Conservation (phyloP, 768 basidiomycete genomes). For the Podaxis mareebaensis region DNA sequence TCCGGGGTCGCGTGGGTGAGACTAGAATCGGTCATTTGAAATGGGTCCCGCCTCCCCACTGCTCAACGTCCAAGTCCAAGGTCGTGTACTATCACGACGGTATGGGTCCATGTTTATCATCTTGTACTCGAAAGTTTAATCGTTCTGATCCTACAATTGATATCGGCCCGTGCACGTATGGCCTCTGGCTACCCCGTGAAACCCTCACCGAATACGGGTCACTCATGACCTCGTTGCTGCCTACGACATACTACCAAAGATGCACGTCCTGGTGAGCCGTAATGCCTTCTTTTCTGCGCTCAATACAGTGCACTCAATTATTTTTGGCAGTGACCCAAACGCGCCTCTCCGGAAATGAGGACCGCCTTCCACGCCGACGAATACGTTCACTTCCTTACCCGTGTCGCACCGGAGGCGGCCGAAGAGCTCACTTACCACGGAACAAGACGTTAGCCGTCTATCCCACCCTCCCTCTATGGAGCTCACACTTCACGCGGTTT, state of each 20-base stretch:
- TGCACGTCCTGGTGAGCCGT: conserved; percentile 81
- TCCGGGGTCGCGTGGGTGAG: not conserved
- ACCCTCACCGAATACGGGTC: conserved; percentile 92
- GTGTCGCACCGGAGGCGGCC: conserved; percentile 89
- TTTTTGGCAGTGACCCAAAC: conserved; percentile 57
- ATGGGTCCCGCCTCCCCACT: not conserved
- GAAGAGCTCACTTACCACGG: conserved; percentile 85
- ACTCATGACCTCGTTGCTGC: conserved; percentile 89
- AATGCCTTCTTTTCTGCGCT: not conserved
- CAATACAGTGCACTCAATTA: not conserved
- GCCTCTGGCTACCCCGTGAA: conserved; percentile 91
- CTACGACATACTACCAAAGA: conserved; percentile 91
- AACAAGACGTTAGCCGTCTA: conserved; percentile 65
- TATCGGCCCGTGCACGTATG: conserved; percentile 77
- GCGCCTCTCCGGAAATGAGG: conserved; percentile 76
- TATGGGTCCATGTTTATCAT: conserved; percentile 29
- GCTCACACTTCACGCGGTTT: conserved; percentile 29
- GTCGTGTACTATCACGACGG: conserved; percentile 83
- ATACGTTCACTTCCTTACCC: conserved; percentile 88
- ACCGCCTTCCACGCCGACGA: conserved; percentile 98
- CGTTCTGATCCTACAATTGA: conserved; percentile 48
- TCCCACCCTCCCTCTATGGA: not conserved
- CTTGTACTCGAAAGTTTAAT: not conserved
- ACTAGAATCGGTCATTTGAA: not conserved
- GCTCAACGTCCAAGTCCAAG: conserved; percentile 63